A percentile compares a stretch with the other conserved stretches of the same genome.
Conservation (phyloP, 2,329 filamentous ascomycete species). For the Fusarium newnesense region DNA sequence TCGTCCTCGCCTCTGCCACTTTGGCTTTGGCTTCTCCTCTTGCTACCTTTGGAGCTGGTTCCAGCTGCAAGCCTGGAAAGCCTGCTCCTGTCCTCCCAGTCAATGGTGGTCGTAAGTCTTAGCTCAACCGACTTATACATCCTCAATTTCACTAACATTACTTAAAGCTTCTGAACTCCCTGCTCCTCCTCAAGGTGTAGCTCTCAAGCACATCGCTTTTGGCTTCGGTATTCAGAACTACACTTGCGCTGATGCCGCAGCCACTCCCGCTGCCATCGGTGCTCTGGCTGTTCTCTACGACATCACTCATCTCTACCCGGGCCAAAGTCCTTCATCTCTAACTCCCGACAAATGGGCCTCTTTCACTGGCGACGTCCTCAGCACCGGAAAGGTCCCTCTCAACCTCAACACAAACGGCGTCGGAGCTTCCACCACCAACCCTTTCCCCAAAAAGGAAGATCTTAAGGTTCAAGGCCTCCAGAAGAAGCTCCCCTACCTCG, state of each 20-base stretch:
- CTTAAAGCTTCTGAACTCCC: constrained; percentile 56
- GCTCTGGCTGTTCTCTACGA: constrained; percentile 72
- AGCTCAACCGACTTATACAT: neutral
- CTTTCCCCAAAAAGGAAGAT: constrained; percentile 55
- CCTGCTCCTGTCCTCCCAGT: constrained; percentile 50
- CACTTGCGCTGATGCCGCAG: constrained; percentile 60
- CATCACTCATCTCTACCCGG: constrained; percentile 62
- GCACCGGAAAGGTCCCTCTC: constrained; percentile 57
- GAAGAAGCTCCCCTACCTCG: constrained; percentile 57
- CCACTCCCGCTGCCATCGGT: constrained; percentile 56
- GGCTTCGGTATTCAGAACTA: constrained; percentile 78
- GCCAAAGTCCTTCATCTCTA: constrained; percentile 52
- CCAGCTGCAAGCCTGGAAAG: constrained; percentile 25
- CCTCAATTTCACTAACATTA: constrained; percentile 30
- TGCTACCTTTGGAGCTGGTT: constrained; percentile 26
- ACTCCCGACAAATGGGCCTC: constrained; percentile 50
- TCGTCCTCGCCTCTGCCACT: constrained; percentile 50
- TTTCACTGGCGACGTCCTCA: constrained; percentile 55
- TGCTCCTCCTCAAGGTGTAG: constrained; percentile 50
- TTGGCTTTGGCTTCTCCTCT: constrained; percentile 47
- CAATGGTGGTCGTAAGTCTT: constrained; percentile 51
- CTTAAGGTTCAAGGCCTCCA: constrained; percentile 51
- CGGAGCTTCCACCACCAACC: constrained; percentile 57
- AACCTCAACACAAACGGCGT: constrained; percentile 53
- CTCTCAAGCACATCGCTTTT: constrained; percentile 66